Evolutionary conservation across 208 protist species (phyloP), one percentile per base, ranked within the genome.

Genomic region (Trypanosoma grayi): DNA sequence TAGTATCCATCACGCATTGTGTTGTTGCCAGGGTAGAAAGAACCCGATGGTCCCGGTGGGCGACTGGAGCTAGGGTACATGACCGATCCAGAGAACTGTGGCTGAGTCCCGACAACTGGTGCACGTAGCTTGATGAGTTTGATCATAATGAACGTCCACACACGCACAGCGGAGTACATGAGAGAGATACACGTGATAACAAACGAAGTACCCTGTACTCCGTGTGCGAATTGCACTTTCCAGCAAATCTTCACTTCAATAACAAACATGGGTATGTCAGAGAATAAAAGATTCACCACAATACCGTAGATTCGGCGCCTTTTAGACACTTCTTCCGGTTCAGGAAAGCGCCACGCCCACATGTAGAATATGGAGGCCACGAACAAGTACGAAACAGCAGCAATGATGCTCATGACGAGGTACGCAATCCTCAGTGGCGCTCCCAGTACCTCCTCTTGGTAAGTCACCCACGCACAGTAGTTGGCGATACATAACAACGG

Each of bases 301-400:
- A 92, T 62, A 48, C 89, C 89, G 54, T 93, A 93, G 8, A 92
- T 80, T 37, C 85, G 75, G 9, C 89, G 81, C 31, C 85, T 73
- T 70, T 87, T 88, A 36, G 89, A 86, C 11, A 92, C 68, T 52
- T 95, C 83, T 67, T 95, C 85, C 20, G 89, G 89, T 68, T 92
- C 81, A 14, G 85, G 85, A 43, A 82, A 95, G 34, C 89, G 82
- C 81, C 83, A 95, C 2, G 89, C 89, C 86, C 89, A 95, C 89
- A 93, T 93, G 76, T 95, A 95, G 51, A 93, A 88, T 27, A 92
- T 75, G 7, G 85, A 93, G 11, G 79, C 66, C 0, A 77, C 76
- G 10, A 92, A 60, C 16, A 93, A 71, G 67, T 88, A 91, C 51
- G 70, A 79, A 50, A 91, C 18, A 46, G 75, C 79, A 39, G 76